These are phyloP conservation scores for Pythium monospermum DNA, from an alignment of 352 stramenopile genomes.

Conservation along the genomic window DNA sequence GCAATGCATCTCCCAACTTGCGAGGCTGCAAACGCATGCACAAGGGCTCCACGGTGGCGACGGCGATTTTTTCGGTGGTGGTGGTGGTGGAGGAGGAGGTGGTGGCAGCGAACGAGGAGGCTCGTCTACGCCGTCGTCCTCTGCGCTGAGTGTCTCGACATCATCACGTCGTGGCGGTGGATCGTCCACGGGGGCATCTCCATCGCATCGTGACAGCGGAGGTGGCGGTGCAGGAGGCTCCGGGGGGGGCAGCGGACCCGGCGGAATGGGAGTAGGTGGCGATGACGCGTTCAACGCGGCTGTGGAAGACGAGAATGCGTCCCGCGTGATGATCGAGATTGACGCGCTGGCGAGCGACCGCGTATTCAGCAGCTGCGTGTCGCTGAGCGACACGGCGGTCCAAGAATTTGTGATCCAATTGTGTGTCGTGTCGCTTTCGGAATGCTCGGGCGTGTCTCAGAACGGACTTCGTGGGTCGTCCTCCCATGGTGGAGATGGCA, in stretches of 20 bases:
- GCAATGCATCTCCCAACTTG: slow-evolving; percentile 96
- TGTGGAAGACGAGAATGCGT: slow-evolving; percentile 81
- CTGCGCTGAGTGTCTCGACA: slow-evolving; percentile 7
- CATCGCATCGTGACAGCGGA: slow-evolving; percentile 45
- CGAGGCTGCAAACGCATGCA: slow-evolving; percentile 94
- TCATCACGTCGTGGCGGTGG: slow-evolving; percentile 16
- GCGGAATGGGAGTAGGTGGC: slow-evolving; percentile 25
- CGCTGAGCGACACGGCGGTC: slow-evolving; percentile 66
- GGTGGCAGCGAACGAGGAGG: slow-evolving; percentile 16
- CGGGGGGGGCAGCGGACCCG: slow-evolving; percentile 21
- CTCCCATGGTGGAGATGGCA: slow-evolving; percentile 16
- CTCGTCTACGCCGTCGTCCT: slow-evolving; percentile 14
- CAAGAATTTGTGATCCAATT: slow-evolving; percentile 90
- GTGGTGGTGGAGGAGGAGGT: slow-evolving; percentile 26
- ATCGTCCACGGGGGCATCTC: slow-evolving; percentile 32
- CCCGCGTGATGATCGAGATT: slow-evolving; percentile 79
- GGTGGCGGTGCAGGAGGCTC: slow-evolving; percentile 12
- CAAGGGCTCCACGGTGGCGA: slow-evolving; percentile 84
- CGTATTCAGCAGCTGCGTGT: slow-evolving; percentile 88
- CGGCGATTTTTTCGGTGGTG: slow-evolving; percentile 75
- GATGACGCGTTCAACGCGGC: slow-evolving; percentile 67
- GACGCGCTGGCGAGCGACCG: slow-evolving; percentile 86
- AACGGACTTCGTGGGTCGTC: slow-evolving; percentile 31
- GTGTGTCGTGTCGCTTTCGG: slow-evolving; percentile 88
- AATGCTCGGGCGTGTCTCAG: slow-evolving; percentile 70